Percentiles rank a stretch among this genome's conserved stretches.
Evolutionary conservation across 176 grass and related monocot species (phyloP).

Genomic region (Avena insularis): DNA sequence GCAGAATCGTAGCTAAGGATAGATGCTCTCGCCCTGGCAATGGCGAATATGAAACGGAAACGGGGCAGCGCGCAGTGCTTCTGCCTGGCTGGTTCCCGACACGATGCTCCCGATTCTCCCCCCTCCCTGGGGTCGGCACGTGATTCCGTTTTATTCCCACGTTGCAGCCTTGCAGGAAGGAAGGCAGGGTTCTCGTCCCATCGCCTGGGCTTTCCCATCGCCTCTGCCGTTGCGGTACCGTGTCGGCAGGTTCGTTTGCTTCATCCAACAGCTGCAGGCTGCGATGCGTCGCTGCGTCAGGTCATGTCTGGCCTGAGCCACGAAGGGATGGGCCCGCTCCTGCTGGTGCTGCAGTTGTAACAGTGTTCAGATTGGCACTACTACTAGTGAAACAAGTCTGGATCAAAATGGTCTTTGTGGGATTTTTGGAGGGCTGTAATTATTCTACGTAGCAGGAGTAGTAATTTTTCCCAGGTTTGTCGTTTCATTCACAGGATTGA

Average conservation of each 20-base stretch:
- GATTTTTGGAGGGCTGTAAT: no score
- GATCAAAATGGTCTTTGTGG: no score
- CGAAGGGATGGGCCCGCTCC: background rate
- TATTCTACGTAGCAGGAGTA: no score
- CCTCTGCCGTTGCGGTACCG: background rate
- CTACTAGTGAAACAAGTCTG: no score
- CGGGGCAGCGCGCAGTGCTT: slow-evolving; percentile 7
- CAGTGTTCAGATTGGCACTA: no score
- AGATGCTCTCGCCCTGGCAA: background rate
- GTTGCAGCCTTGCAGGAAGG: background rate
- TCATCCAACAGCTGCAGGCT: background rate
- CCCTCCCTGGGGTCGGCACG: background rate
- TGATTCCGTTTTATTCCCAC: slow-evolving; percentile 7
- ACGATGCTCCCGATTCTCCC: slow-evolving; percentile 29
- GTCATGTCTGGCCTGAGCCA: background rate
- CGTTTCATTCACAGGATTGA: no score
- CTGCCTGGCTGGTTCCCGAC: slow-evolving; percentile 46
- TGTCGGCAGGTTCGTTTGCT: slow-evolving; percentile 10
- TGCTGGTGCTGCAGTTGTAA: background rate
- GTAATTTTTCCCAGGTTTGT: no score
- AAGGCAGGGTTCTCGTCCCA: slow-evolving; percentile 4
- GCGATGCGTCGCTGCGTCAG: background rate
- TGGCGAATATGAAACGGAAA: slow-evolving; percentile 19
- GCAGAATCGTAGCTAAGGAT: background rate
- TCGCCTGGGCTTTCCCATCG: background rate